Percentiles rank a stretch among this genome's conserved stretches.
phyloP scores from a whole-genome alignment of 2,329 filamentous ascomycete species.

The Exserohilum rostratum region DNA sequence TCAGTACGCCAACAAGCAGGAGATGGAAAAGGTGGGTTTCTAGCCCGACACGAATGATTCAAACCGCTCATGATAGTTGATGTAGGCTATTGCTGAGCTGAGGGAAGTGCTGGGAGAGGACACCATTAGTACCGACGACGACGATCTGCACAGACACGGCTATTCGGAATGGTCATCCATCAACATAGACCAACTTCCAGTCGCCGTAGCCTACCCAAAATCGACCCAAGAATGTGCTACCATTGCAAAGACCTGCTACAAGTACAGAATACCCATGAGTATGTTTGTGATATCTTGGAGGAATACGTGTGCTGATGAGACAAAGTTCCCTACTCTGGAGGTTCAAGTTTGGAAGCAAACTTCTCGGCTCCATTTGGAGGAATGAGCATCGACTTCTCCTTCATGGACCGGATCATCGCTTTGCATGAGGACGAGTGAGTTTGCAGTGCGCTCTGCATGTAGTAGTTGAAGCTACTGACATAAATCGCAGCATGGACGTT shows the following conservation, averaged over 20 bases:
- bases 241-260: constrained; percentile 74
- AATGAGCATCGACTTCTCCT: constrained; percentile 85
- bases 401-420: constrained; percentile 82
- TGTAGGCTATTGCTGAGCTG: constrained; percentile 63
- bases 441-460: neutral
- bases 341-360: constrained; percentile 85
- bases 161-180: constrained; percentile 74
- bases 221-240: constrained; percentile 68
- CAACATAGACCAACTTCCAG: constrained; percentile 67
- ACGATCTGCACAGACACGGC: constrained; percentile 68
- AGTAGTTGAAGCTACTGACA: constrained; percentile 22
- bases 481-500: constrained; percentile 71
- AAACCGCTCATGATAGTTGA: constrained; percentile 6
- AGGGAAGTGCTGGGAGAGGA: constrained; percentile 61
- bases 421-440: constrained; percentile 76
- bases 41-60: neutral
- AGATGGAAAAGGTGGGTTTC: constrained; percentile 57
- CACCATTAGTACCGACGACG: constrained; percentile 66
- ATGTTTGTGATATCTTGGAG: constrained; percentile 9
- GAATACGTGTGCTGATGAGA: neutral
- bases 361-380: constrained; percentile 87
- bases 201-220: constrained; percentile 69
- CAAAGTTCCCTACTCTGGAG: constrained; percentile 79
- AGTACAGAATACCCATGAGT: constrained; percentile 77
- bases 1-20: constrained; percentile 56